These are phyloP conservation scores for Fonsecaea multimorphosa DNA, from an alignment of 2,329 filamentous ascomycete genomes.

Conservation along the genomic window DNA sequence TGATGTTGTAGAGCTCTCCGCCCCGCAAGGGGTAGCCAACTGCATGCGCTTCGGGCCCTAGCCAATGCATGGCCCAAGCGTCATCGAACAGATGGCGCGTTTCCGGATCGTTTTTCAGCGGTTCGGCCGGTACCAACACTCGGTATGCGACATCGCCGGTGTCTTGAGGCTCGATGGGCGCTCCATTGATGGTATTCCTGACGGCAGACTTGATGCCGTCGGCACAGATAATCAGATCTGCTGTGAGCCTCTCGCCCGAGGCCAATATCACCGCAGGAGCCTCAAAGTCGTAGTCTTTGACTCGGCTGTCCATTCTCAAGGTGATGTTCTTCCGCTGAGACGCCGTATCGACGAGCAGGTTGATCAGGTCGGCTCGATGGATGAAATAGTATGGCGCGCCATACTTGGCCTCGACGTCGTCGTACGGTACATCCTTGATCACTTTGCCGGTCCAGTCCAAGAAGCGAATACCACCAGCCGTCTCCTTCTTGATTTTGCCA, in stretches of 20 bases:
- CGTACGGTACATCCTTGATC: conserved; percentile 39
- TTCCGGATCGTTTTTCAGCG: conserved; percentile 41
- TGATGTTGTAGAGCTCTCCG: conserved; percentile 45
- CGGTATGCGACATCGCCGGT: conserved; percentile 45
- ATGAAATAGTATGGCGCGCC: conserved; percentile 44
- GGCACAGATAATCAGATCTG: conserved; percentile 42
- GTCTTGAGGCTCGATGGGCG: conserved; percentile 38
- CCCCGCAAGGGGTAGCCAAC: conserved; percentile 44
- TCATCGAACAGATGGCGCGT: conserved; percentile 40
- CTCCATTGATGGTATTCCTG: conserved; percentile 40
- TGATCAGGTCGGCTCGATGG: conserved; percentile 43
- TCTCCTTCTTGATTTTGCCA: conserved; percentile 37
- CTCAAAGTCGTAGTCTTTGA: conserved; percentile 41
- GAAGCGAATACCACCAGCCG: conserved; percentile 42
- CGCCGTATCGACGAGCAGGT: conserved; percentile 34
- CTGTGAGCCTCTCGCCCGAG: conserved; percentile 34
- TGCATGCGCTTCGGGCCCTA: conserved; percentile 43
- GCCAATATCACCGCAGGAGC: conserved; percentile 37
- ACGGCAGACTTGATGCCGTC: conserved; percentile 44
- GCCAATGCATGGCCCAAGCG: conserved; percentile 43
- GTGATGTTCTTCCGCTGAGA: conserved; percentile 32
- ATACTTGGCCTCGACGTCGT: conserved; percentile 39
- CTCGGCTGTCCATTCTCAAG: conserved; percentile 36
- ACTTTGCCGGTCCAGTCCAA: conserved; percentile 43
- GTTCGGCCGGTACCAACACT: conserved; percentile 40